Conservation (phyloP, 305 asterid species). For the Solanum aculeatissimum region DNA sequence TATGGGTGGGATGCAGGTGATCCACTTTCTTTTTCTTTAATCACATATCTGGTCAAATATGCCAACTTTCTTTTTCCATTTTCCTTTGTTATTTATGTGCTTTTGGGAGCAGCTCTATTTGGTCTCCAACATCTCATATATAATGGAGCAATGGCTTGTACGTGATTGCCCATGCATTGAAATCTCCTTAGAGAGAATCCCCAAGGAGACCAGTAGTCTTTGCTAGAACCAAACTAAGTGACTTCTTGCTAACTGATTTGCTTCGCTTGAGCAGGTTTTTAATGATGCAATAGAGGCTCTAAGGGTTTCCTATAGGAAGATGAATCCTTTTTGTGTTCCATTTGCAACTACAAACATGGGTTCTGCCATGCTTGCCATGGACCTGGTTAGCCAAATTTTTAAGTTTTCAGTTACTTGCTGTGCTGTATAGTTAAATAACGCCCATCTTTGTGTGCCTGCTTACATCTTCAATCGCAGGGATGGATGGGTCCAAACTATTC, state of each 20-base stretch:
- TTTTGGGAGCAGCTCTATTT: not conserved
- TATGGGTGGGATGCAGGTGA: constrained; percentile 98
- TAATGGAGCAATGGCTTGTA: not conserved
- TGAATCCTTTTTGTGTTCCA: constrained; percentile 99
- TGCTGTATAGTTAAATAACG: not conserved
- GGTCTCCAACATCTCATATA: not conserved
- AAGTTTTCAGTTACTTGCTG: not conserved
- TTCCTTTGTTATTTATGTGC: not conserved
- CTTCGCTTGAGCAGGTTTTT: constrained; percentile 55
- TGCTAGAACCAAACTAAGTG: not conserved
- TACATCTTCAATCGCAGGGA: constrained; percentile 42
- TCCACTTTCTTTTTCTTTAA: not conserved
- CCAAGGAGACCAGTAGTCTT: not conserved
- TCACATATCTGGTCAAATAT: not conserved
- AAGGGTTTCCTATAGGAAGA: constrained; percentile 85
- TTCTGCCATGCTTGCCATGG: constrained; percentile 97
- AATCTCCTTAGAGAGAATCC: not conserved
- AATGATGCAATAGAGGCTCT: constrained; percentile 92
- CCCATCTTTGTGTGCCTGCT: constrained; percentile 4
- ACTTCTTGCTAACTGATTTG: not conserved
- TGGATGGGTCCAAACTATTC: constrained; percentile 99
- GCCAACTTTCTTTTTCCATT: not conserved
- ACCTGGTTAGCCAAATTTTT: constrained; percentile 45
- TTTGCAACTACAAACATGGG: constrained; percentile 98
- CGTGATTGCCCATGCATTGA: not conserved